Base-by-base conservation (phyloP, 2,329 filamentous ascomycete genomes). In the Catunica adiposa region DNA sequence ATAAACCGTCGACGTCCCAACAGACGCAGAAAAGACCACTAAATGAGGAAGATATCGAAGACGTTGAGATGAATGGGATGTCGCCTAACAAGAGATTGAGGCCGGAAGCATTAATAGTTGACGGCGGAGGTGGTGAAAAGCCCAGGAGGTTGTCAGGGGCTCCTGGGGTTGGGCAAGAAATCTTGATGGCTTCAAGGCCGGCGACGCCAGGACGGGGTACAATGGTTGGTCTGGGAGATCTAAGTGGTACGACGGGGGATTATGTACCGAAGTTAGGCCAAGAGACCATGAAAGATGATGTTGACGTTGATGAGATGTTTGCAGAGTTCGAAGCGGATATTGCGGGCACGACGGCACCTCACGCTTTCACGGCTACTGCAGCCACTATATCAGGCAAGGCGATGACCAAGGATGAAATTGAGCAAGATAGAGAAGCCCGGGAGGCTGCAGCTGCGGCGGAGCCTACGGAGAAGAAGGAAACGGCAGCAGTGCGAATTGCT, bases 321-420 rank as follows among this genome's bases (percentile, higher is more conserved):
- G 84, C 86, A 1, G 86, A 86, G 7, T 94, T 94, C 64, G 84
- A 95, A 65, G 84, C 85, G 2, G 86, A 94, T 55, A 81, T 94
- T 56, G 83, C 80, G 17, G 69, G 70, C 29, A 64, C 71, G 23
- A 62, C 66, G 26, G 64, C 63, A 1, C 62, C 69, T 1, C 67
- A 67, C 26, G 46, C 59, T 62, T 65, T 22, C 64, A 67, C 44
- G 8, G 46, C 47, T 42, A 73, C 76, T 57, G 80, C 78, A n/a
- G n/a, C 29, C 5, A 78, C 80, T 2, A 86, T 88, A 60, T 81
- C 77, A 1, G 84, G 83, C 0, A 80, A 82, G 0, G 83, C 82
- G 2, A 71, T 88, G 64, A 78, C 79, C 1, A 75, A 79, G 0
- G 78, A 78, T 3, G 77, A 87, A 62, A 61, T 83, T 0, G 79